phyloP scores from a whole-genome alignment of 2,329 filamentous ascomycete species.

The Aspergillus pseudoviridinutans region DNA sequence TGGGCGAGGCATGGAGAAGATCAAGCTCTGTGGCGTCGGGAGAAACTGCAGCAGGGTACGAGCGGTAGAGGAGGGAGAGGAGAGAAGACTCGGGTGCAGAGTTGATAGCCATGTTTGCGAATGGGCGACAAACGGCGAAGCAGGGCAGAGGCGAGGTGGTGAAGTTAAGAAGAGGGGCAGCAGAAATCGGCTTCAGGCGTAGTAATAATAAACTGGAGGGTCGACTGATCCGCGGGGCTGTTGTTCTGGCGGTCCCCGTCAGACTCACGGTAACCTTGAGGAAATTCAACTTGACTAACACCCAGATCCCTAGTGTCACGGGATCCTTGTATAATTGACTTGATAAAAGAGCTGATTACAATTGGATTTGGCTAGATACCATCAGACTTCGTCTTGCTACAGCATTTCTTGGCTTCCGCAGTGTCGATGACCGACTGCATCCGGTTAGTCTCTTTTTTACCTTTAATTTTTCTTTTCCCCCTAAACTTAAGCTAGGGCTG shows the following conservation, averaged over 20 bases:
- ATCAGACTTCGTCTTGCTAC: background rate
- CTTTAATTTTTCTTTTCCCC: background rate
- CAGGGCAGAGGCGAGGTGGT: conserved; percentile 8
- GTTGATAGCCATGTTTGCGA: conserved; percentile 25
- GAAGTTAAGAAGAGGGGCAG: conserved; percentile 25
- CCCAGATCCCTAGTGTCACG: conserved; percentile 12
- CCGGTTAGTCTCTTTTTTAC: background rate
- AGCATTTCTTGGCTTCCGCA: background rate
- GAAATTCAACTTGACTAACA: conserved; percentile 15
- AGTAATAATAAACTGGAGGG: background rate
- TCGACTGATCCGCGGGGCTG: conserved; percentile 15
- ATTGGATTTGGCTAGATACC: background rate
- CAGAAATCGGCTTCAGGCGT: conserved; percentile 4
- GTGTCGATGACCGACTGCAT: background rate
- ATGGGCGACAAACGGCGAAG: conserved; percentile 15
- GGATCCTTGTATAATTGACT: conserved; percentile 10
- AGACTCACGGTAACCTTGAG: conserved; percentile 13
- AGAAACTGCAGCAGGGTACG: conserved; percentile 39
- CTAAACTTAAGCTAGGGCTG: background rate
- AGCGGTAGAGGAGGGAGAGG: conserved; percentile 43
- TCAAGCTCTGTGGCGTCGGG: conserved; percentile 41
- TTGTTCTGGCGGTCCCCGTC: conserved; percentile 14
- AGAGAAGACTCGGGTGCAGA: conserved; percentile 39
- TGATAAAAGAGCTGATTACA: conserved; percentile 5
- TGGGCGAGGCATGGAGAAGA: conserved; percentile 47